These are phyloP conservation scores for Petasospora fabianii DNA, from an alignment of 1,139 yeast genomes.

Conservation along the genomic window DNA sequence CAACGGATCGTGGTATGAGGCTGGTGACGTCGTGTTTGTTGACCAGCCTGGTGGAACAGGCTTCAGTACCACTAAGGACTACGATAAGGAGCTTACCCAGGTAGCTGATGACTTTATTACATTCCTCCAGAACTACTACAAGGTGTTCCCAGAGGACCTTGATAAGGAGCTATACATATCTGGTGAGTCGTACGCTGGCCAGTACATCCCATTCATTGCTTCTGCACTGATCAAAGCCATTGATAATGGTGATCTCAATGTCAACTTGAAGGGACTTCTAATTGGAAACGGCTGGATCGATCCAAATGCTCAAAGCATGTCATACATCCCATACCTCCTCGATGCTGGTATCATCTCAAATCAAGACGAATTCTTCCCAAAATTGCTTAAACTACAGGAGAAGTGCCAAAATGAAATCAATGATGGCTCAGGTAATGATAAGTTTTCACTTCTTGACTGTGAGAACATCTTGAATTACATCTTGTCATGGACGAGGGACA, in stretches of 20 bases:
- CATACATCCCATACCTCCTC: slow-evolving; percentile 72
- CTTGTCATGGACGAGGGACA: slow-evolving; percentile 36
- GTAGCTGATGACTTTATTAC: slow-evolving; percentile 58
- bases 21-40: slow-evolving; percentile 74
- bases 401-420: slow-evolving; percentile 55
- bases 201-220: slow-evolving; percentile 88
- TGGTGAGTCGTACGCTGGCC: slow-evolving; percentile 98
- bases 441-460: slow-evolving; percentile 43
- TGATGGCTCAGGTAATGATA: slow-evolving; percentile 26
- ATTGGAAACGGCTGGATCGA: slow-evolving; percentile 98
- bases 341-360: slow-evolving; percentile 52
- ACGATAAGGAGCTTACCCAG: slow-evolving; percentile 54
- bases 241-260: slow-evolving; percentile 28
- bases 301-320: slow-evolving; percentile 77
- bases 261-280: slow-evolving; percentile 61
- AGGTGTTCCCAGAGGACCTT: slow-evolving; percentile 69
- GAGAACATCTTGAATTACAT: slow-evolving; percentile 43
- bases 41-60: slow-evolving; percentile 98
- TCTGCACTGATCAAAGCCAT: slow-evolving; percentile 52
- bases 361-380: slow-evolving; percentile 37
- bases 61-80: slow-evolving; percentile 58
- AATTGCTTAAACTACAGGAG: slow-evolving; percentile 50
- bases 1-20: slow-evolving; percentile 81
- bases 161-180: slow-evolving; percentile 70
- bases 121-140: slow-evolving; percentile 65